These are phyloP conservation scores for Aspergillus niger DNA, from an alignment of 2,329 filamentous ascomycete genomes.

Conservation along the genomic window DNA sequence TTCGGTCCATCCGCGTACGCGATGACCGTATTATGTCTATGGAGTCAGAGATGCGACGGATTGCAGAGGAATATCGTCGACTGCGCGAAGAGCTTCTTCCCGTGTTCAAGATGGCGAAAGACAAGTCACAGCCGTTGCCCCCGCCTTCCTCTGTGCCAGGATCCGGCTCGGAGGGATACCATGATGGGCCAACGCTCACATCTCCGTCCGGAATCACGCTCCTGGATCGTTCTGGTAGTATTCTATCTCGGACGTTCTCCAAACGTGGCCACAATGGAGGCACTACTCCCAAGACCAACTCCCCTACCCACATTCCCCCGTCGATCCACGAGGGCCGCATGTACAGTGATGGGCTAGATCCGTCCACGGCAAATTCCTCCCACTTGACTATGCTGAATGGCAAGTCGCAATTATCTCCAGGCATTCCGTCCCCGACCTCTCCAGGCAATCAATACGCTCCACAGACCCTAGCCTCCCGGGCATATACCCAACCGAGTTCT, in stretches of 20 bases:
- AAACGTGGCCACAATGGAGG: slow-evolving; percentile 71
- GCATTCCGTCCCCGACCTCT: slow-evolving; percentile 50
- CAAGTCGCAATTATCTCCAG: slow-evolving; percentile 55
- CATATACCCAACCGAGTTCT: slow-evolving; percentile 42
- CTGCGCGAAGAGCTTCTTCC: slow-evolving; percentile 90
- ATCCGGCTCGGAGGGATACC: slow-evolving; percentile 26
- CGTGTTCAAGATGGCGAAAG: slow-evolving; percentile 85
- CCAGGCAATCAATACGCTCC: slow-evolving; percentile 43
- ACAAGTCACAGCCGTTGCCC: slow-evolving; percentile 85
- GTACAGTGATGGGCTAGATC: slow-evolving; percentile 61
- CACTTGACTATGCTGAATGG: slow-evolving; percentile 71
- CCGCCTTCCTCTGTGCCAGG: slow-evolving; percentile 42
- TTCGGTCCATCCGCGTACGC: slow-evolving; percentile 83
- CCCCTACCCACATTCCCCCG: slow-evolving; percentile 69
- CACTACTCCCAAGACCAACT: slow-evolving; percentile 71
- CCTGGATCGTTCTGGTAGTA: slow-evolving; percentile 50
- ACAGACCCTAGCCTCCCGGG: slow-evolving; percentile 48
- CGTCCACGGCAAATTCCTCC: slow-evolving; percentile 68
- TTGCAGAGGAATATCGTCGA: slow-evolving; percentile 85
- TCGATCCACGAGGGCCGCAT: slow-evolving; percentile 68
- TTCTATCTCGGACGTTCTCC: slow-evolving; percentile 71
- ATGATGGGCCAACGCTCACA: slow-evolving; percentile 44
- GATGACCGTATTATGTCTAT: slow-evolving; percentile 85
- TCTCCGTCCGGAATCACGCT: slow-evolving; percentile 34
- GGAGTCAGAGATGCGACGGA: slow-evolving; percentile 78